A percentile compares a stretch with the other conserved stretches of the same genome.
Evolutionary conservation across 1,284 basidiomycete species (phyloP).

Genomic region (Ceratobasidium sp.): DNA sequence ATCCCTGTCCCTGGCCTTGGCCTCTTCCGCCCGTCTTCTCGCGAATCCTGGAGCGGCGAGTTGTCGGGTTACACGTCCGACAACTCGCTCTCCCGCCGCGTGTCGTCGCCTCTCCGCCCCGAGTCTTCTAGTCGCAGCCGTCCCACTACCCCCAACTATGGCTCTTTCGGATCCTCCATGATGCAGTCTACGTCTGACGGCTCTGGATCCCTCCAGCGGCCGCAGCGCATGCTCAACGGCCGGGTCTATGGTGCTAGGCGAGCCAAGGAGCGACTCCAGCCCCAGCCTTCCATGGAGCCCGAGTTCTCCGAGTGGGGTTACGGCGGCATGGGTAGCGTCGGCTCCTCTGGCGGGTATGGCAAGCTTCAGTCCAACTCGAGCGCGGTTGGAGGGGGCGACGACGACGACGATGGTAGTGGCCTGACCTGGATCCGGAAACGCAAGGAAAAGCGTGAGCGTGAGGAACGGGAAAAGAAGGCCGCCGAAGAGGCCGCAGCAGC

Average conservation of each 20-base stretch:
- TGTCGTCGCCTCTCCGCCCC: slow-evolving; percentile 45
- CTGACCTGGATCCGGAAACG: slow-evolving; percentile 72
- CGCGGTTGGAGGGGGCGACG: slow-evolving; percentile 53
- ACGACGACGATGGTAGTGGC: slow-evolving; percentile 72
- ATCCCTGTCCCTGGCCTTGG: slow-evolving; percentile 55
- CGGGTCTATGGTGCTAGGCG: slow-evolving; percentile 71
- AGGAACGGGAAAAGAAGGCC: slow-evolving; percentile 55
- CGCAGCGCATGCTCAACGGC: slow-evolving; percentile 71
- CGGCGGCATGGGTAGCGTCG: slow-evolving; percentile 76
- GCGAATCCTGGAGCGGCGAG: slow-evolving; percentile 46
- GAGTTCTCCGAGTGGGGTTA: slow-evolving; percentile 87
- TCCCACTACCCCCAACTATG: slow-evolving; percentile 36
- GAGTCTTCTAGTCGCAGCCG: slow-evolving; percentile 40
- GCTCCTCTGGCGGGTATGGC: slow-evolving; percentile 50
- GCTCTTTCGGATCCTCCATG: slow-evolving; percentile 42
- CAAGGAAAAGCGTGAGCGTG: slow-evolving; percentile 62
- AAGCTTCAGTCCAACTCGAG: slow-evolving; percentile 51
- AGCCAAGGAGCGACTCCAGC: slow-evolving; percentile 40
- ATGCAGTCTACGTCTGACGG: slow-evolving; percentile 40
- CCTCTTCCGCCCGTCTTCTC: slow-evolving; percentile 56
- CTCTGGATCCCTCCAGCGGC: slow-evolving; percentile 37
- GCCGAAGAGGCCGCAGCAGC: slow-evolving; percentile 41
- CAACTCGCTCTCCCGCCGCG: slow-evolving; percentile 45
- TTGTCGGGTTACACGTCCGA: slow-evolving; percentile 40
- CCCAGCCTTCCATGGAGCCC: slow-evolving; percentile 56